These are phyloP conservation scores for Pseudopyricularia cyperi DNA, from an alignment of 2,329 filamentous ascomycete genomes.

Conservation along the genomic window DNA sequence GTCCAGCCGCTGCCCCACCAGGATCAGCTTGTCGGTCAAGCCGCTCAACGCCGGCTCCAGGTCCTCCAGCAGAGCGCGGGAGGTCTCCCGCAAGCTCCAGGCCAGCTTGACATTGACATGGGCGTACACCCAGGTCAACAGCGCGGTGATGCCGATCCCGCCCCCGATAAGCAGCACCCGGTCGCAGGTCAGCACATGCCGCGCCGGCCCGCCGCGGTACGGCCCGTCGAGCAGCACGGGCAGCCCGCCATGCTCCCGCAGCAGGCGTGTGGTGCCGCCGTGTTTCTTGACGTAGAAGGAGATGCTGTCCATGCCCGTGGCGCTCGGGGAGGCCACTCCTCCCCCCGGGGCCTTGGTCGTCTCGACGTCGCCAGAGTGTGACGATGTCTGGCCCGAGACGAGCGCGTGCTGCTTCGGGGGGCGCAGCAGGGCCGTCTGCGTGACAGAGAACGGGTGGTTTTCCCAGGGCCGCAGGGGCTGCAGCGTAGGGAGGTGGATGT, in stretches of 20 bases:
- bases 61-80: constrained; percentile 13
- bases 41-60: constrained; percentile 13
- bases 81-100: constrained; percentile 19
- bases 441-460: constrained; percentile 39
- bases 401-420: constrained; percentile 43
- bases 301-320: constrained; percentile 11
- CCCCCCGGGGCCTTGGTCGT: neutral
- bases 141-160: constrained; percentile 33
- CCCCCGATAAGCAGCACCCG: constrained; percentile 28
- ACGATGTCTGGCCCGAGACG: constrained; percentile 21
- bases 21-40: constrained; percentile 15
- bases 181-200: constrained; percentile 16
- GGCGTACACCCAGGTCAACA: constrained; percentile 19
- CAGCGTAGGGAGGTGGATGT: constrained; percentile 35
- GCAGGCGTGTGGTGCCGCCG: constrained; percentile 19
- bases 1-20: constrained; percentile 19
- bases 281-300: constrained; percentile 22
- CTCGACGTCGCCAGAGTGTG: constrained; percentile 6
- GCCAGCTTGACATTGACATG: constrained; percentile 22
- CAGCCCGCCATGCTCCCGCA: constrained; percentile 13
- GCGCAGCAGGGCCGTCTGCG: constrained; percentile 13
- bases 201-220: constrained; percentile 18
- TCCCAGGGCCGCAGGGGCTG: constrained; percentile 29
- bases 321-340: neutral
- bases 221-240: constrained; percentile 25